Evolutionary conservation across 2,329 filamentous ascomycete genomes (phyloP).

Genomic region (Paecilomyces dactylethromorphus): DNA sequence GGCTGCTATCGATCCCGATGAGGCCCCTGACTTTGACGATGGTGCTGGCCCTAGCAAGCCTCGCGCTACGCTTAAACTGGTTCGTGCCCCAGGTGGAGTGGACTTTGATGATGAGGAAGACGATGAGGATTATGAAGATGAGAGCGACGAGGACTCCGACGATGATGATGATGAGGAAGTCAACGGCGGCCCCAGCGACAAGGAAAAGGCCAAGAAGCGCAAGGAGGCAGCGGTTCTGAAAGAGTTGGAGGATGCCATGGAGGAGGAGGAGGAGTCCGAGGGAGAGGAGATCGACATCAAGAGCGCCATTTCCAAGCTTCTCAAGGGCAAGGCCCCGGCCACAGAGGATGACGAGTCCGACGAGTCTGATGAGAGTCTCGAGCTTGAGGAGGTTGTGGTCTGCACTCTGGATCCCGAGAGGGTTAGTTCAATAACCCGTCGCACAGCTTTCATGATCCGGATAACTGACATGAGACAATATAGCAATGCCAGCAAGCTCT

Average conservation of each 20-base stretch:
- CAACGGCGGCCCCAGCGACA: conserved; percentile 88
- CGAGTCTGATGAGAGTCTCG: conserved; percentile 50
- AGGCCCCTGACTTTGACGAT: conserved; percentile 60
- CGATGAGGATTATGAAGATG: conserved; percentile 54
- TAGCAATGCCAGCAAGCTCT: conserved; percentile 93
- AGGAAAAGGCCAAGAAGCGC: conserved; percentile 80
- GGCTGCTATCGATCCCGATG: conserved; percentile 92
- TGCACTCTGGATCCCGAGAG: conserved; percentile 92
- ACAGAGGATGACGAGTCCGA: conserved; percentile 59
- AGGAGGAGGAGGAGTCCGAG: conserved; percentile 52
- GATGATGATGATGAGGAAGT: conserved; percentile 63
- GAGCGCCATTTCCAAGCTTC: conserved; percentile 48
- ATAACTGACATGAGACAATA: conserved; percentile 5
- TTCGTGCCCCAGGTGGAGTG: conserved; percentile 61
- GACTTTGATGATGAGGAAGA: conserved; percentile 57
- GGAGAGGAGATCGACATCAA: conserved; percentile 58
- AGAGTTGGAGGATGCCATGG: conserved; percentile 64
- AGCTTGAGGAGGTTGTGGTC: conserved; percentile 83
- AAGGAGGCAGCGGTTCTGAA: conserved; percentile 69
- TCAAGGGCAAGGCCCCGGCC: conserved; percentile 64
- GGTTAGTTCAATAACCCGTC: conserved; percentile 48
- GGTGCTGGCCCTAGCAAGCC: conserved; percentile 55
- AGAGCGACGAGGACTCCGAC: conserved; percentile 42
- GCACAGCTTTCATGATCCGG: neutral
- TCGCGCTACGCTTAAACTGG: conserved; percentile 83